Evolutionary conservation across 2,329 filamentous ascomycete species (phyloP).

Genomic region (Aspergillus sp.): DNA sequence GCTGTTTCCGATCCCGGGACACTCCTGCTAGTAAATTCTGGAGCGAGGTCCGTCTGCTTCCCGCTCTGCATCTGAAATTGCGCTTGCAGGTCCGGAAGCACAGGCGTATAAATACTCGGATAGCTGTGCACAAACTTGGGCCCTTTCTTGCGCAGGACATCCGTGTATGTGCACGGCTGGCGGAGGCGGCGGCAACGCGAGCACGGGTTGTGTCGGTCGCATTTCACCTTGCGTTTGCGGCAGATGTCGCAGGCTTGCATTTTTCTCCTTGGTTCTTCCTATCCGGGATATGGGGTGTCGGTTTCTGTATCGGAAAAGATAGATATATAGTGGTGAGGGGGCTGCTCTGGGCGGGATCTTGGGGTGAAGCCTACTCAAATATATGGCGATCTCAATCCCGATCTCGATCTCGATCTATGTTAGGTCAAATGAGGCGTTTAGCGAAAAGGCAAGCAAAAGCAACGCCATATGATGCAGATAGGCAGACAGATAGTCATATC

Average conservation of each 20-base stretch:
- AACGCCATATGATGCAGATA: neutral
- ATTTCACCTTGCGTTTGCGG: constrained; percentile 15
- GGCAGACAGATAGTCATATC: neutral
- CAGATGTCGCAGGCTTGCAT: constrained; percentile 17
- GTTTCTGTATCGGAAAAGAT: too few relatives aligned
- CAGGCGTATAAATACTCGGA: neutral
- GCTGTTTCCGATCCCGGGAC: neutral
- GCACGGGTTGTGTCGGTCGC: constrained; percentile 8
- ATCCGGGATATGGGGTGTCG: neutral
- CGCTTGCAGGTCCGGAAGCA: neutral
- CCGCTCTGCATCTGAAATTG: neutral
- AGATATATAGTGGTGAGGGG: neutral
- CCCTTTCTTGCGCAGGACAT: constrained; percentile 8
- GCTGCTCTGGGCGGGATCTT: too few relatives aligned
- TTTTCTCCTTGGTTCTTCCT: neutral
- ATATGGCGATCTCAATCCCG: neutral
- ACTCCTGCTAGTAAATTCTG: neutral
- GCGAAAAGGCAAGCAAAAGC: neutral
- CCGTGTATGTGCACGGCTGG: constrained; percentile 9
- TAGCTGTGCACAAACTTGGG: constrained; percentile 11
- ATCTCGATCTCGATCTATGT: neutral
- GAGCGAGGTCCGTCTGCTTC: neutral
- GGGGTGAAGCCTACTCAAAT: neutral
- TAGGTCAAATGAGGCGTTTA: neutral
- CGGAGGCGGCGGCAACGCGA: constrained; percentile 9